Conservation (phyloP, 2,329 filamentous ascomycete genomes). For the Alternaria ethzedia region DNA sequence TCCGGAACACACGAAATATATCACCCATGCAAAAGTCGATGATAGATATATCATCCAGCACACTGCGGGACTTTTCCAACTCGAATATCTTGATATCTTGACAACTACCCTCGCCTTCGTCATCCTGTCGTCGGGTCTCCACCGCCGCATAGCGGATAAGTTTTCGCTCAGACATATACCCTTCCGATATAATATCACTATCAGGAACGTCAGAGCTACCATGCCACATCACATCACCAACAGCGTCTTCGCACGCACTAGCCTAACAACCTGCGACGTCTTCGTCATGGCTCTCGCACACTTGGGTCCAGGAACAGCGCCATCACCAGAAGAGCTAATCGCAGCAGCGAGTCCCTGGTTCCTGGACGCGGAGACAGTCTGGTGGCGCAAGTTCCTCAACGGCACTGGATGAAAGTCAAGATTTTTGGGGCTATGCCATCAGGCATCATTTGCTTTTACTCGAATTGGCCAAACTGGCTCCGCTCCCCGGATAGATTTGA, state of each 20-base stretch:
- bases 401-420: slow-evolving; percentile 54
- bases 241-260: slow-evolving; percentile 40
- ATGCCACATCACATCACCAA: slow-evolving; percentile 40
- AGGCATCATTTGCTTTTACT: too few species aligned
- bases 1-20: neutral
- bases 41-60: neutral
- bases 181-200: neutral
- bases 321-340: slow-evolving; percentile 39
- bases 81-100: neutral
- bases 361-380: slow-evolving; percentile 41
- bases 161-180: neutral
- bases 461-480: neutral
- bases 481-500: neutral
- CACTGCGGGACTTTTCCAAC: too few species aligned
- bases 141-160: neutral
- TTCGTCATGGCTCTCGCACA: slow-evolving; percentile 40
- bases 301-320: slow-evolving; percentile 23
- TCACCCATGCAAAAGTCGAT: neutral
- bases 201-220: neutral
- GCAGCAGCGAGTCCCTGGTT: slow-evolving; percentile 42
- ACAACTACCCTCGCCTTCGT: neutral
- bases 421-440: neutral
- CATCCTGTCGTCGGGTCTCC: neutral
- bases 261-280: slow-evolving; percentile 42
- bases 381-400: slow-evolving; percentile 39